Conservation (phyloP, 768 basidiomycete species). For the Russula sp. region DNA sequence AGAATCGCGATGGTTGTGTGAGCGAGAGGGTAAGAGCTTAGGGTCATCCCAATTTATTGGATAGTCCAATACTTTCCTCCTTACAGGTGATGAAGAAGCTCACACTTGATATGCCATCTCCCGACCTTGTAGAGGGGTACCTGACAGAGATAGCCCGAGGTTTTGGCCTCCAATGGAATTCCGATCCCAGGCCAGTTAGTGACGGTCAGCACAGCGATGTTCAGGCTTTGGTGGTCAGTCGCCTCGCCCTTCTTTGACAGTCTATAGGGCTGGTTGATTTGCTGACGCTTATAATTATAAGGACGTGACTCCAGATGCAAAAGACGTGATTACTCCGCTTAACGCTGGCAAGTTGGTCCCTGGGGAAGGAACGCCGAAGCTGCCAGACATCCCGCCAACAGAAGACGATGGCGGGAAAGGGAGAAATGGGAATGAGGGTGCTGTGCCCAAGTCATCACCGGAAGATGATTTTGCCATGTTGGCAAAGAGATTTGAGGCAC, state of each 20-base stretch:
- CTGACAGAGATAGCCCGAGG: slow-evolving; percentile 85
- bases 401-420: slow-evolving; percentile 43
- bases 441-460: slow-evolving; percentile 38
- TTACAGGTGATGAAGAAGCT: slow-evolving; percentile 74
- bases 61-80: background rate
- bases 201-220: slow-evolving; percentile 34
- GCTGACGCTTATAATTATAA: background rate
- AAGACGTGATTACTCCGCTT: background rate
- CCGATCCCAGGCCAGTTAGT: slow-evolving; percentile 36
- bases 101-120: slow-evolving; percentile 61
- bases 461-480: slow-evolving; percentile 77
- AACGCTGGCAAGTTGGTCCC: background rate
- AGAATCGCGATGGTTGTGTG: slow-evolving; percentile 78
- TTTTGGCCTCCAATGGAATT: slow-evolving; percentile 70
- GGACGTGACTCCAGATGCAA: slow-evolving; percentile 7
- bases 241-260: background rate
- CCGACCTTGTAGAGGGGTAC: slow-evolving; percentile 82
- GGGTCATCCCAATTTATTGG: background rate
- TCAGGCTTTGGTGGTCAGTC: slow-evolving; percentile 42
- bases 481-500: slow-evolving; percentile 74
- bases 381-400: slow-evolving; percentile 51
- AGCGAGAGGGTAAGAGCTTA: slow-evolving; percentile 65
- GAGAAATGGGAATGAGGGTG: slow-evolving; percentile 32
- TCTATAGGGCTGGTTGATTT: background rate
- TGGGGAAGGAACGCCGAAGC: slow-evolving; percentile 41